phyloP scores from a whole-genome alignment of 176 grass and related monocot genomes.

The Avena sativa region DNA sequence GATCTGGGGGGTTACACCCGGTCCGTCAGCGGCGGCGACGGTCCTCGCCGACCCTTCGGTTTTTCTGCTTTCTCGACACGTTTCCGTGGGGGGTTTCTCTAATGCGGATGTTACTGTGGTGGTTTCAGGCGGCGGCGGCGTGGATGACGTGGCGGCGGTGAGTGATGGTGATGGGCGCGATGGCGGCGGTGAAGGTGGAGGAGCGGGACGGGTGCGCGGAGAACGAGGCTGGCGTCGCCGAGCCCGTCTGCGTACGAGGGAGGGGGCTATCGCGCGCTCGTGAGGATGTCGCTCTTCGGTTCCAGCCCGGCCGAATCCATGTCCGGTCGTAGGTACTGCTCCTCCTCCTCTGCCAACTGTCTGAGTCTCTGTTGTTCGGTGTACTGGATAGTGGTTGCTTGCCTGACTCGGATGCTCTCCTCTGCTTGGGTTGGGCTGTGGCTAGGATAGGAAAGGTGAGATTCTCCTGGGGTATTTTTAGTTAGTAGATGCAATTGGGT shows the following conservation, averaged over 20 bases:
- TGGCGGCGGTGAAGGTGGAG: conserved; percentile 56
- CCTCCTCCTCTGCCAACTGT: conserved; percentile 11
- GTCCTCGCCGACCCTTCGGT: neutral
- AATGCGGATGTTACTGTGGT: neutral
- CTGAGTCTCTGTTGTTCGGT: neutral
- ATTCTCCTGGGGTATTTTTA: neutral
- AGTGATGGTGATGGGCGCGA: conserved; percentile 47
- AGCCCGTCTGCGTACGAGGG: conserved; percentile 54
- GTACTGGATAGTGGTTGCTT: neutral
- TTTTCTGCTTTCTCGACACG: neutral
- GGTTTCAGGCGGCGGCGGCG: conserved; percentile 29
- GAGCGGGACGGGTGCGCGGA: conserved; percentile 47
- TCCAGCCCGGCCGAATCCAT: conserved; percentile 52
- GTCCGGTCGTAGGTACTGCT: conserved; percentile 61
- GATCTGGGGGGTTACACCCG: conserved; percentile 41
- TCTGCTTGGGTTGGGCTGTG: neutral
- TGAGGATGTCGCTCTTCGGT: conserved; percentile 51
- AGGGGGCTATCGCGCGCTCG: conserved; percentile 38
- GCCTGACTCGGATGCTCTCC: neutral
- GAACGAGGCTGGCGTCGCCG: conserved; percentile 49
- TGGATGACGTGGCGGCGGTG: conserved; percentile 37
- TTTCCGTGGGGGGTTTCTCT: conserved; percentile 8
- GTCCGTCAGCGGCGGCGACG: conserved; percentile 25
- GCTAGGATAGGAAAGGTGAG: too few relatives aligned
- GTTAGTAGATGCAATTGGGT: neutral